A percentile compares a stretch with the other conserved stretches of the same genome.
Conservation (phyloP, 2,329 filamentous ascomycete species). For the Trichoderma sp. region DNA sequence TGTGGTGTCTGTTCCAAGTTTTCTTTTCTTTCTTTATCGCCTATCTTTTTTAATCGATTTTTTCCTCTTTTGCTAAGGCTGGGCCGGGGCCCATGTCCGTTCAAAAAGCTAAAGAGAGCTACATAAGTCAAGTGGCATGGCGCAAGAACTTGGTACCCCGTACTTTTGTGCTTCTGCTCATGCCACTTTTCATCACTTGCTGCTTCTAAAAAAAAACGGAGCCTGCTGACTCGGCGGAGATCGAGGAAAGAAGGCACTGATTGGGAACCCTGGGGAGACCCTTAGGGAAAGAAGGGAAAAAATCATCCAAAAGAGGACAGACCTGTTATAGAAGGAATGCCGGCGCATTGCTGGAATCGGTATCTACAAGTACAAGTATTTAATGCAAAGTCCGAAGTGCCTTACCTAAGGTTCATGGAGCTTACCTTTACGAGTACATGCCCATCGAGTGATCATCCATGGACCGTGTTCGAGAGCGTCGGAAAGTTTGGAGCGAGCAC, state of each 20-base stretch:
- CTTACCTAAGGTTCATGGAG: neutral
- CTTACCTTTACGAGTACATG: neutral
- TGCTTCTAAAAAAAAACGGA: conserved; percentile 1
- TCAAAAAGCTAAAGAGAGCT: neutral
- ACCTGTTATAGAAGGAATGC: neutral
- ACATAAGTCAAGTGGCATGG: neutral
- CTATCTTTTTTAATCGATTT: neutral
- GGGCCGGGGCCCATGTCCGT: neutral
- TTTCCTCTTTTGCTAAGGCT: neutral
- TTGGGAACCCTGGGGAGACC: conserved; percentile 2
- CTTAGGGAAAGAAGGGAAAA: conserved; percentile 7
- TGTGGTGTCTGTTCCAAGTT: neutral
- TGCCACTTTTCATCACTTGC: neutral
- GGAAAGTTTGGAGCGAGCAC: neutral
- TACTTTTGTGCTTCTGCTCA: neutral
- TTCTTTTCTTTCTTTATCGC: neutral
- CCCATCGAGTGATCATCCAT: neutral
- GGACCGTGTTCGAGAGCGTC: neutral
- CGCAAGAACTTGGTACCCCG: neutral
- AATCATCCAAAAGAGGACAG: neutral
- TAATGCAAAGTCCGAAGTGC: neutral
- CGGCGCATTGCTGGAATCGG: neutral
- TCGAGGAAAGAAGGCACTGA: neutral
- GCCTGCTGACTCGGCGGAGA: conserved; percentile 18
- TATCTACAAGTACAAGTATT: too few species aligned